Evolutionary conservation across 805 yeast species (phyloP).

Genomic region (Kluyveromyces starmeri): DNA sequence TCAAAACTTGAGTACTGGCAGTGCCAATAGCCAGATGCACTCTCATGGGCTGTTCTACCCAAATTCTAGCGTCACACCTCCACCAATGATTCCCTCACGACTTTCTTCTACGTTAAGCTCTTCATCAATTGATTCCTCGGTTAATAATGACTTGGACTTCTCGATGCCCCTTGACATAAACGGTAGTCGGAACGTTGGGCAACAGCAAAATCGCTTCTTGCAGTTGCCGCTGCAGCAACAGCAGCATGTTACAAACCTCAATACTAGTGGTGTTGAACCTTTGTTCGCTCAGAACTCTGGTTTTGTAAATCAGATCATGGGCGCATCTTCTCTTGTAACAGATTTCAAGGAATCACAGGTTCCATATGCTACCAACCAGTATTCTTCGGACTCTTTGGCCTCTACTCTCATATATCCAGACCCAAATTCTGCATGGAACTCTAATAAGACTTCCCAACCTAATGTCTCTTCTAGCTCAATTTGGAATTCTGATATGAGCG

Average conservation of each 20-base stretch:
- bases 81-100: slow-evolving; percentile 13
- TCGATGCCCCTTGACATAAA: slow-evolving; percentile 11
- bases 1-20: too few relatives aligned
- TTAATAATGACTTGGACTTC: slow-evolving; percentile 12
- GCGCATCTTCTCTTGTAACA: not conserved
- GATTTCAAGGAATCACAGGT: not conserved
- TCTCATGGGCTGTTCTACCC: slow-evolving; percentile 3
- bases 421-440: not conserved
- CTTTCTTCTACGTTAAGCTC: slow-evolving; percentile 15
- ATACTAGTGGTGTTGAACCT: slow-evolving; percentile 1
- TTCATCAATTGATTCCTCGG: slow-evolving; percentile 13
- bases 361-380: not conserved
- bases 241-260: not conserved
- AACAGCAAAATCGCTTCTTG: slow-evolving; percentile 3
- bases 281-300: slow-evolving; percentile 3
- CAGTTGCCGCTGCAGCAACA: not conserved
- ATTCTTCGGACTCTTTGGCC: not conserved
- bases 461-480: slow-evolving; percentile 9
- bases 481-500: slow-evolving; percentile 32
- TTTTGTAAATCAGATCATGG: slow-evolving; percentile 1
- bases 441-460: not conserved
- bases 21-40: too few relatives aligned
- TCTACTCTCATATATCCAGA: slow-evolving; percentile 3
- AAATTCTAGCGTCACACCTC: slow-evolving; percentile 11
- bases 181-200: slow-evolving; percentile 1